These are phyloP conservation scores for Bassia scoparia DNA, from an alignment of 148 eudicot genomes.

Conservation along the genomic window DNA sequence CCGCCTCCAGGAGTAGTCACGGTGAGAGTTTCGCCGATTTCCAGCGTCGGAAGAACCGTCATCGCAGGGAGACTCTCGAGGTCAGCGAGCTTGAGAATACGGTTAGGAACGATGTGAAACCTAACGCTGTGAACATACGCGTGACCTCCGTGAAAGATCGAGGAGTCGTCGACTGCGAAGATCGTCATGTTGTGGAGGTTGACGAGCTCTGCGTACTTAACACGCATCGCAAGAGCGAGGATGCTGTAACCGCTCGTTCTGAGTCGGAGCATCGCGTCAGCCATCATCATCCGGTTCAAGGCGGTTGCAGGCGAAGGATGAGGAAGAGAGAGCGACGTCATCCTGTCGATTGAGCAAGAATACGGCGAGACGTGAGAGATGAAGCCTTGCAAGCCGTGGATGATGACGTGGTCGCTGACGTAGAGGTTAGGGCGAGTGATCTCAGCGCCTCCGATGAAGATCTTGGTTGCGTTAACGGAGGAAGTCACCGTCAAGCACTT, in stretches of 20 bases:
- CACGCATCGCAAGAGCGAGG: conserved; percentile 41
- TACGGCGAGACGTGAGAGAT: conserved; percentile 64
- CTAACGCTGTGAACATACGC: conserved; percentile 47
- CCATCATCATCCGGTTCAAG: conserved; percentile 46
- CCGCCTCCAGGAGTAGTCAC: conserved; percentile 59
- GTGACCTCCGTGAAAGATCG: conserved; percentile 54
- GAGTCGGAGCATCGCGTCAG: conserved; percentile 50
- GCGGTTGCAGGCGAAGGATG: conserved; percentile 33
- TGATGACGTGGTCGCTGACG: conserved; percentile 39
- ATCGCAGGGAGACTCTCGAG: conserved; percentile 42
- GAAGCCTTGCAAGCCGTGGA: conserved; percentile 67
- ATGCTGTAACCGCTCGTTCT: conserved; percentile 47
- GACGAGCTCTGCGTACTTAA: conserved; percentile 43
- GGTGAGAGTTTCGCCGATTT: conserved; percentile 41
- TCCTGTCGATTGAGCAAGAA: conserved; percentile 54
- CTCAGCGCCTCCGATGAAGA: conserved; percentile 57
- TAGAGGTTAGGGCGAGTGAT: conserved; percentile 51
- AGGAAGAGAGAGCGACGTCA: conserved; percentile 48
- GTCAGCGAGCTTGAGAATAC: conserved; percentile 45
- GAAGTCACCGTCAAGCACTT: conserved; percentile 58
- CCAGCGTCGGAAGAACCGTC: conserved; percentile 56
- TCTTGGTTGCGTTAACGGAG: conserved; percentile 24
- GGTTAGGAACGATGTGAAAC: conserved; percentile 67
- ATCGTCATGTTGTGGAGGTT: conserved; percentile 44
- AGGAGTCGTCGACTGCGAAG: conserved; percentile 41